These are phyloP conservation scores for Leccinum pachyderme DNA, from an alignment of 1,284 basidiomycete genomes.

Conservation along the genomic window DNA sequence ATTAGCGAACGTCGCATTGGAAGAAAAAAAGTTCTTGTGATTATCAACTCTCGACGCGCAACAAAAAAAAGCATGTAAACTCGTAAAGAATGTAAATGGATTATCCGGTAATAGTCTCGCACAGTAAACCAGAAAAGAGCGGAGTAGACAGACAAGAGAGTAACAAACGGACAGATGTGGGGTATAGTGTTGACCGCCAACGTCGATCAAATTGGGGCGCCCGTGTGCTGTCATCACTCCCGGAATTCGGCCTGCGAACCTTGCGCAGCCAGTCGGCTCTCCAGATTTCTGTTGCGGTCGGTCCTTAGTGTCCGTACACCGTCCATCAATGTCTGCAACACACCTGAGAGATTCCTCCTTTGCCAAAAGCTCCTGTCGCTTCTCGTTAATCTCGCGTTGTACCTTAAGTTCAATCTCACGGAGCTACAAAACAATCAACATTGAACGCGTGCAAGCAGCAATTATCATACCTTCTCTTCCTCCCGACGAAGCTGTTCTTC, in stretches of 20 bases:
- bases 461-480: conserved; percentile 78
- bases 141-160: conserved; percentile 29
- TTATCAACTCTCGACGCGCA: conserved; percentile 21
- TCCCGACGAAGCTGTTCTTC: conserved; percentile 98
- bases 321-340: conserved; percentile 16
- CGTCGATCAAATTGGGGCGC: conserved; percentile 23
- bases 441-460: not conserved
- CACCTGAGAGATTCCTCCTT: conserved; percentile 89
- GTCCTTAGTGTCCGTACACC: conserved; percentile 2
- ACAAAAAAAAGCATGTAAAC: conserved; percentile 32
- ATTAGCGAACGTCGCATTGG: conserved; percentile 7
- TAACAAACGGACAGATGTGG: conserved; percentile 34
- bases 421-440: conserved; percentile 49
- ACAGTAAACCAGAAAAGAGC: conserved; percentile 34
- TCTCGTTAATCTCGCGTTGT: conserved; percentile 98
- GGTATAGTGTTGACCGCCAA: conserved; percentile 34
- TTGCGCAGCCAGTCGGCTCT: conserved; percentile 86
- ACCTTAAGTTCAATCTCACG: conserved; percentile 98
- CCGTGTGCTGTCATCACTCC: conserved; percentile 38
- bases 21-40: conserved; percentile 8
- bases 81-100: conserved; percentile 37
- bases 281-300: conserved; percentile 64
- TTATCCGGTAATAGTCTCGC: conserved; percentile 37
- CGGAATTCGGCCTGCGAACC: conserved; percentile 66
- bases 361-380: conserved; percentile 93